Evolutionary conservation across 768 basidiomycete species (phyloP).

Genomic region (Lactarius indigo): DNA sequence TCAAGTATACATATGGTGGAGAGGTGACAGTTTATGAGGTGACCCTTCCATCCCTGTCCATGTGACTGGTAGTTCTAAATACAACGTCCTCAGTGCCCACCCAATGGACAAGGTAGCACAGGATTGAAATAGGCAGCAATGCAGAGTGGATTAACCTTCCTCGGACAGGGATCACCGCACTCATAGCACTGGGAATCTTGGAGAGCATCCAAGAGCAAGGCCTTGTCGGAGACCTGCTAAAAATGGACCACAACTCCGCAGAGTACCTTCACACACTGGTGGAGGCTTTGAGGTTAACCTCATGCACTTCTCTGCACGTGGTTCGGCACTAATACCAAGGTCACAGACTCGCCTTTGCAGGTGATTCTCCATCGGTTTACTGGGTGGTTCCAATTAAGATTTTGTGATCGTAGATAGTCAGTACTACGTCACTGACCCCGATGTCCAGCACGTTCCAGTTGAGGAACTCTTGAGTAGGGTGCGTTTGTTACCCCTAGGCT

Average conservation of each 20-base stretch:
- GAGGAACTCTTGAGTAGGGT: conserved; percentile 84
- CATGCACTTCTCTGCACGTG: background rate
- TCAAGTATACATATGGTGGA: conserved; percentile 81
- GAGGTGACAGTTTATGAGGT: conserved; percentile 93
- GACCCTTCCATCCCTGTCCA: conserved; percentile 21
- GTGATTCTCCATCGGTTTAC: conserved; percentile 37
- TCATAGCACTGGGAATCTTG: conserved; percentile 89
- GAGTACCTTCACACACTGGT: conserved; percentile 87
- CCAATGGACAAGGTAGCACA: conserved; percentile 81
- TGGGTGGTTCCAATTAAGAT: background rate
- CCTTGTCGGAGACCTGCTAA: conserved; percentile 60
- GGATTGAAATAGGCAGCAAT: background rate
- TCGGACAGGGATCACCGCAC: conserved; percentile 75
- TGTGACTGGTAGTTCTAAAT: conserved; percentile 8
- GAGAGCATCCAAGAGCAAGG: conserved; percentile 80
- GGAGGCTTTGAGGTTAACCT: conserved; percentile 71
- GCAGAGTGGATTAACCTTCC: background rate
- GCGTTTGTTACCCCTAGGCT: background rate
- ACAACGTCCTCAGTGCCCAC: conserved; percentile 59
- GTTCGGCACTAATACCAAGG: background rate
- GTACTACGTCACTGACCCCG: conserved; percentile 92
- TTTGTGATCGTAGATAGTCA: conserved; percentile 56
- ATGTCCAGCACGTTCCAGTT: conserved; percentile 72
- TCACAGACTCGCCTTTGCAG: conserved; percentile 58
- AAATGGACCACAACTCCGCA: conserved; percentile 87